A percentile compares a stretch with the other conserved stretches of the same genome.
These are phyloP conservation scores for Debaryomyces psychrophilus DNA, from an alignment of 1,139 yeast species.

Conservation along the genomic window DNA sequence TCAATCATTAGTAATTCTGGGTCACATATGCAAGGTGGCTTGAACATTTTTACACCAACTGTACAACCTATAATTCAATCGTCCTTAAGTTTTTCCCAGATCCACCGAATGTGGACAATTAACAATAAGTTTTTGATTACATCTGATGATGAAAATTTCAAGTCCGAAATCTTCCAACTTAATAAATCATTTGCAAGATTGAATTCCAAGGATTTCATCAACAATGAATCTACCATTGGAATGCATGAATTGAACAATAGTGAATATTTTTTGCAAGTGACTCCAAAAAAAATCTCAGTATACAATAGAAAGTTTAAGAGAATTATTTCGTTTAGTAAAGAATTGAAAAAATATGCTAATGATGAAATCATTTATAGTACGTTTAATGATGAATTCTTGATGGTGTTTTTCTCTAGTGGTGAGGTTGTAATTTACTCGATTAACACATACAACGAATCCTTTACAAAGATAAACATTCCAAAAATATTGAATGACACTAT, in stretches of 20 bases:
- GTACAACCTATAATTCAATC: conserved; percentile 68
- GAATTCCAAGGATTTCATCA: conserved; percentile 64
- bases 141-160: conserved; percentile 64
- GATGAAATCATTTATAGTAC: conserved; percentile 57
- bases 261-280: conserved; percentile 71
- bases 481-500: conserved; percentile 59
- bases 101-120: conserved; percentile 76
- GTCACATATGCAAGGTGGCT: conserved; percentile 52
- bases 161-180: conserved; percentile 75
- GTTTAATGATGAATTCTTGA: conserved; percentile 52
- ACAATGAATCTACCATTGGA: conserved; percentile 65
- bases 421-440: conserved; percentile 53
- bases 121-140: conserved; percentile 64
- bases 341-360: conserved; percentile 32
- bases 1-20: conserved; percentile 78
- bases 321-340: conserved; percentile 37
- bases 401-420: conserved; percentile 59
- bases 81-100: conserved; percentile 73
- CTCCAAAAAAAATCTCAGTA: conserved; percentile 64
- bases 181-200: conserved; percentile 67
- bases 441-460: conserved; percentile 44
- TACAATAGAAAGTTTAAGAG: conserved; percentile 66
- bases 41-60: conserved; percentile 65
- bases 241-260: conserved; percentile 65
- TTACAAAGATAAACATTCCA: conserved; percentile 48